Percentiles rank a stretch among this genome's conserved stretches.
These are phyloP conservation scores for Clonostachys rhizophaga DNA, from an alignment of 2,329 filamentous ascomycete species.

Conservation along the genomic window DNA sequence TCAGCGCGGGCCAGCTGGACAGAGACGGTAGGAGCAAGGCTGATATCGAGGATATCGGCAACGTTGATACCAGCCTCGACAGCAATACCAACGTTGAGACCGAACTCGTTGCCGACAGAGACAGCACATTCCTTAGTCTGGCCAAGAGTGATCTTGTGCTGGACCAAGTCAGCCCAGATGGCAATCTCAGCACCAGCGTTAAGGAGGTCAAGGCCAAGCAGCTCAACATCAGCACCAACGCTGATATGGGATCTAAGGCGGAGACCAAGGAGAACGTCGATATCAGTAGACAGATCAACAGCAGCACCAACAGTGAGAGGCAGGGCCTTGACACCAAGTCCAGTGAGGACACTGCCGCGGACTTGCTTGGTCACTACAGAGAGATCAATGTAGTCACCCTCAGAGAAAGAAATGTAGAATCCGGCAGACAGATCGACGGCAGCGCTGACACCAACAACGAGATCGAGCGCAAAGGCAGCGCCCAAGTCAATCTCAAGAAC, in stretches of 20 bases:
- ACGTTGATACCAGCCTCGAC: constrained; percentile 12
- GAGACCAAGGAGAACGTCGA: constrained; percentile 41
- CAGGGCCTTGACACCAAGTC: constrained; percentile 15
- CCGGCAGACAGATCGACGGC: constrained; percentile 42
- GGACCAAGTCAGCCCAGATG: constrained; percentile 47
- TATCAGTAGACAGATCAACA: constrained; percentile 30
- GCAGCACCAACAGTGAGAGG: constrained; percentile 14
- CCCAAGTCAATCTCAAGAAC: constrained; percentile 37
- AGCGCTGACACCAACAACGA: constrained; percentile 43
- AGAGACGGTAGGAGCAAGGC: constrained; percentile 32
- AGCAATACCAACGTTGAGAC: constrained; percentile 13
- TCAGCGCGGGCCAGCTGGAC: constrained; percentile 22
- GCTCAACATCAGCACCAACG: constrained; percentile 21
- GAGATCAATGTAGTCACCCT: constrained; percentile 33
- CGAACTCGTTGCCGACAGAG: constrained; percentile 10
- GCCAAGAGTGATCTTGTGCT: constrained; percentile 40
- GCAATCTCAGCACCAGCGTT: constrained; percentile 36
- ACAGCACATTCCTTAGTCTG: constrained; percentile 27
- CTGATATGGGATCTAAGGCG: constrained; percentile 43
- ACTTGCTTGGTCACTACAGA: constrained; percentile 31
- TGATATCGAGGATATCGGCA: constrained; percentile 24
- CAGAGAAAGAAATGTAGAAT: constrained; percentile 41
- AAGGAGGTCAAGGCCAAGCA: constrained; percentile 17
- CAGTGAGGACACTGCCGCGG: constrained; percentile 33
- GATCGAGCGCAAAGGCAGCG: constrained; percentile 42